Evolutionary conservation across 2,329 filamentous ascomycete species (phyloP), one percentile per base, ranked within the genome.

Genomic region (Dactylonectria estremocensis): DNA sequence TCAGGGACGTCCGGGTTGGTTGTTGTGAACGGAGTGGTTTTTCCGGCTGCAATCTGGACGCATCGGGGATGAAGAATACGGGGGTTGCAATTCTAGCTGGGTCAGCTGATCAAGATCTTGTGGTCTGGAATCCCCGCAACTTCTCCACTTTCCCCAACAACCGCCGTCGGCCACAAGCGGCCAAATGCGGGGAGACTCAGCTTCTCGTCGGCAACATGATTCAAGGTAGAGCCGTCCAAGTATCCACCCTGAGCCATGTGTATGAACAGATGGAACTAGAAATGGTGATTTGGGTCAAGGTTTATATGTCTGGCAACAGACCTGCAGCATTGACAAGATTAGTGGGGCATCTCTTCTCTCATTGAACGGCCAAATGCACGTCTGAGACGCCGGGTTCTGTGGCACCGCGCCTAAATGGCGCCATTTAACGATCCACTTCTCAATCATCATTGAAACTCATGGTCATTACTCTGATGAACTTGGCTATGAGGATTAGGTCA

Each of bases 131-230:
- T 56, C 62, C 56, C 63, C 63, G 63, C 63, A 60, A 20, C 33
- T 66, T 35, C 63, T 33, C 63, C 63, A 45, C 57, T 57, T 61
- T 66, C 63, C 57, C 57, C 63, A 61, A 66, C 16, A 22, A 50
- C 28, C 33, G 13, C 35, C 35, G 35, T 28, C 35, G 40, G 18
- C 18, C 43, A 24, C 31, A 11, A 33, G 11, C 60, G 22, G 46
- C 46, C 53, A 50, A 53, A 64, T 64, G 61, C 48, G 61, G 61
- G 52, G 60, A 40, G 45, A 45, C 33, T 53, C 22, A 24, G 31
- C 53, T 37, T 37, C 24, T 7, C 7, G 24, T 28, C 24, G 35
- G 13, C 35, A 10, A 37, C 53, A 28, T 50, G 10, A 54, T 64
- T 13, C 35, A 64, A 45, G 61, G 53, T 64, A 59, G 16, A 43